Evolutionary conservation across 352 stramenopile species (phyloP), one percentile per base, ranked within the genome.

Genomic region (Phytopythium oedochilum): DNA sequence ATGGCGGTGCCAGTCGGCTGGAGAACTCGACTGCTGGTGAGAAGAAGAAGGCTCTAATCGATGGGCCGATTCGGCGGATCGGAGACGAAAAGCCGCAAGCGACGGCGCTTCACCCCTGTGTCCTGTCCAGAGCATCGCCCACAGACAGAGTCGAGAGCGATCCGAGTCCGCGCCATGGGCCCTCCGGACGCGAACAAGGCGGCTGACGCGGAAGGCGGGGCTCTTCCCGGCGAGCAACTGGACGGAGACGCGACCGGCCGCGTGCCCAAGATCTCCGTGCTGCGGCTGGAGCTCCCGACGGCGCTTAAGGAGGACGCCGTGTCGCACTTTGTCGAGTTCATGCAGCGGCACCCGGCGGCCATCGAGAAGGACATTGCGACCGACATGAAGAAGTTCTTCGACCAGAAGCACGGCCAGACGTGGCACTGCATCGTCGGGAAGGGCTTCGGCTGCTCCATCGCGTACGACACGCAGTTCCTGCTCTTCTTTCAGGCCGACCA

Each of bases 341-440:
- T 82, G 28, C 69, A 77, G 54, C 35, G 61, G 39, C 77, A 63
- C 22, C 57, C 66, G 43, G 63, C 66, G 23, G 67, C 66, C n/a
- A 91, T 91, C 31, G 74, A 91, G 57, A 91, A 98, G 75, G 96
- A 99, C 70, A 97, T 99, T 60, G 95, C 97, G 31, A 97, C 96
- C 26, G 98, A 98, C 64, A 98, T 99, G 71, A 99, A 99, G 71
- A 99, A 99, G 71, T 97, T 98, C 74, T 99, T 99, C 67, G 96
- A 99, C 73, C 97, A 98, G 68, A 97, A 96, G 61, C 92, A 96
- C 69, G 85, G 81, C 35, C 88, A 86, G 23, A 98, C 91, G 34
- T 98, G 92, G 92, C 94, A 98, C 68, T 97, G 94, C 60, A 98
- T 98, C 73, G 85, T 94, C 7, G 86, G 88, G 48, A 89, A 90